phyloP scores from a whole-genome alignment of 2,329 filamentous ascomycete species.

The Chalaropsis thielavioides region DNA sequence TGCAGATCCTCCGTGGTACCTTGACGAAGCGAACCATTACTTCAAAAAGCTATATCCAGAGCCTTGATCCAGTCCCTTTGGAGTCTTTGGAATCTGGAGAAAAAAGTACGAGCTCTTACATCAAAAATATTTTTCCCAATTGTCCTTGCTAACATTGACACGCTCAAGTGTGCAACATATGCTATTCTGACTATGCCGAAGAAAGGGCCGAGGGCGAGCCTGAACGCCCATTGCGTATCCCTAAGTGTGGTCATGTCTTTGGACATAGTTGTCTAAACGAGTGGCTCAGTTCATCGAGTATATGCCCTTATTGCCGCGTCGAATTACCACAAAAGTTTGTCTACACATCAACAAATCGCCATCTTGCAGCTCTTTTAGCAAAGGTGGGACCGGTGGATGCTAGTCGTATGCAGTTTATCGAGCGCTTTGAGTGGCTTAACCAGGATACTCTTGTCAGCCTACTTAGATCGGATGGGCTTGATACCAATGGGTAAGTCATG shows the following conservation, averaged over 20 bases:
- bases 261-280: slow-evolving; percentile 50
- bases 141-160: background rate
- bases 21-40: slow-evolving; percentile 33
- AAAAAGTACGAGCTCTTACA: slow-evolving; percentile 13
- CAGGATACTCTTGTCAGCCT: background rate
- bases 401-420: background rate
- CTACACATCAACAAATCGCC: slow-evolving; percentile 12
- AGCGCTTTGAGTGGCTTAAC: slow-evolving; percentile 13
- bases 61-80: slow-evolving; percentile 34
- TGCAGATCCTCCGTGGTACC: slow-evolving; percentile 33
- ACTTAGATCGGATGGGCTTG: background rate
- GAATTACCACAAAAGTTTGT: slow-evolving; percentile 38
- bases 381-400: slow-evolving; percentile 9
- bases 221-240: slow-evolving; percentile 43
- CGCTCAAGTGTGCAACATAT: slow-evolving; percentile 43
- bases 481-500: slow-evolving; percentile 3
- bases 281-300: slow-evolving; percentile 49
- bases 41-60: slow-evolving; percentile 32
- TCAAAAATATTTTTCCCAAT: background rate
- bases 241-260: slow-evolving; percentile 50
- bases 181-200: slow-evolving; percentile 47
- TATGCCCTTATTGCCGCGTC: slow-evolving; percentile 49
- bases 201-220: slow-evolving; percentile 42
- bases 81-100: slow-evolving; percentile 29
- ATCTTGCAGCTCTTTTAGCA: slow-evolving; percentile 3